Conservation (phyloP, 106 monocot species). For the Acorus gramineus region DNA sequence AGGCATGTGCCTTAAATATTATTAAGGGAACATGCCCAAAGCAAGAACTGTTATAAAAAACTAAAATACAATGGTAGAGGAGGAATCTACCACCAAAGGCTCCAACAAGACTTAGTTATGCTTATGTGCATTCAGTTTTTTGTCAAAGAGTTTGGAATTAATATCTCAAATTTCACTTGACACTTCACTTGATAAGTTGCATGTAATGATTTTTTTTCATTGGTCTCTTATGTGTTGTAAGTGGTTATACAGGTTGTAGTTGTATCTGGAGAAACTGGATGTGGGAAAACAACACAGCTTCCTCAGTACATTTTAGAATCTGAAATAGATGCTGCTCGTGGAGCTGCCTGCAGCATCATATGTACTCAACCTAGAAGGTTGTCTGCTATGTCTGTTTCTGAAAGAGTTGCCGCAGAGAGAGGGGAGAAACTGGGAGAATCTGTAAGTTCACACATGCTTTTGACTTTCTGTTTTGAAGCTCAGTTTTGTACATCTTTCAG, state of each 20-base stretch:
- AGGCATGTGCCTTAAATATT: too few species aligned
- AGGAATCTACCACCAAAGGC: too few species aligned
- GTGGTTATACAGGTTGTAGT: slow-evolving; percentile 68
- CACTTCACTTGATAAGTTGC: neutral
- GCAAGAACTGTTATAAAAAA: too few species aligned
- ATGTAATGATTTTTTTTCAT: neutral
- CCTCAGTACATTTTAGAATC: slow-evolving; percentile 97
- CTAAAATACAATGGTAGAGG: too few species aligned
- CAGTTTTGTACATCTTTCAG: too few species aligned
- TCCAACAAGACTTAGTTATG: too few species aligned
- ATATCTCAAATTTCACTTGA: too few species aligned
- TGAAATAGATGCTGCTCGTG: slow-evolving; percentile 85
- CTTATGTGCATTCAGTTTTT: too few species aligned
- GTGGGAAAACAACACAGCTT: slow-evolving; percentile 97
- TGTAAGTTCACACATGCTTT: slow-evolving; percentile 28
- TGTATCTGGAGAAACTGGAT: slow-evolving; percentile 97
- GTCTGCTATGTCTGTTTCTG: slow-evolving; percentile 97
- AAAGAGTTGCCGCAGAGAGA: slow-evolving; percentile 95
- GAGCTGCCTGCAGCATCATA: slow-evolving; percentile 81
- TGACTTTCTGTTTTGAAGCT: too few species aligned
- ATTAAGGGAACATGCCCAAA: too few species aligned
- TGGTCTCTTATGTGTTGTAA: neutral
- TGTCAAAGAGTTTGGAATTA: too few species aligned
- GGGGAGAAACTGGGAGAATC: slow-evolving; percentile 97
- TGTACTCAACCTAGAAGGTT: slow-evolving; percentile 96